A percentile compares a stretch with the other conserved stretches of the same genome.
These are phyloP conservation scores for Vigna trinervia DNA, from an alignment of 306 rosid species.

Conservation along the genomic window DNA sequence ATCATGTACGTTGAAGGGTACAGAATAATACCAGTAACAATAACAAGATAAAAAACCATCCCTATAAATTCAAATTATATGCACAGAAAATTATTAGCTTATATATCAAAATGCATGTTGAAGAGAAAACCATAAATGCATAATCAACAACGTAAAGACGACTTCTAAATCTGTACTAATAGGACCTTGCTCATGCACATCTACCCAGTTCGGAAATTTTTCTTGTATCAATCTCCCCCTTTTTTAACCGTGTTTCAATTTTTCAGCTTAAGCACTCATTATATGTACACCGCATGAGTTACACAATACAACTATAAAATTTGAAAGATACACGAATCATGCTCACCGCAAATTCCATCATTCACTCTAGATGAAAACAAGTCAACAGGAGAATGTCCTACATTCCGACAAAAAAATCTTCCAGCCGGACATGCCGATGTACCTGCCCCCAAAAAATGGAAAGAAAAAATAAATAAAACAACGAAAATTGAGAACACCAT, in stretches of 20 bases:
- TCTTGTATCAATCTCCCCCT: neutral
- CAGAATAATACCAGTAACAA: constrained; percentile 8
- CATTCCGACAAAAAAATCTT: constrained; percentile 75
- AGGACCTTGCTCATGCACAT: neutral
- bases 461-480: neutral
- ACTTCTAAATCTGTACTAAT: constrained; percentile 31
- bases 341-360: constrained; percentile 95
- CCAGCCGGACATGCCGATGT: constrained; percentile 96
- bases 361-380: constrained; percentile 90
- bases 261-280: constrained; percentile 15
- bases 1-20: constrained; percentile 11
- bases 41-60: constrained; percentile 1
- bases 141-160: neutral
- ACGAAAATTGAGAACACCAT: neutral
- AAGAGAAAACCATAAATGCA: constrained; percentile 26
- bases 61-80: neutral
- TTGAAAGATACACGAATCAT: neutral
- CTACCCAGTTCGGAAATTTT: neutral
- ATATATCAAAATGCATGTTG: constrained; percentile 8
- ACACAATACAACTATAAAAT: neutral
- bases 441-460: constrained; percentile 49
- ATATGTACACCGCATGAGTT: neutral
- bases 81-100: constrained; percentile 14
- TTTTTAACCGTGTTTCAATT: neutral
- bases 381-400: constrained; percentile 65